Conservation (phyloP, 495 filamentous ascomycete genomes). For the Bryoglossum gracile region DNA sequence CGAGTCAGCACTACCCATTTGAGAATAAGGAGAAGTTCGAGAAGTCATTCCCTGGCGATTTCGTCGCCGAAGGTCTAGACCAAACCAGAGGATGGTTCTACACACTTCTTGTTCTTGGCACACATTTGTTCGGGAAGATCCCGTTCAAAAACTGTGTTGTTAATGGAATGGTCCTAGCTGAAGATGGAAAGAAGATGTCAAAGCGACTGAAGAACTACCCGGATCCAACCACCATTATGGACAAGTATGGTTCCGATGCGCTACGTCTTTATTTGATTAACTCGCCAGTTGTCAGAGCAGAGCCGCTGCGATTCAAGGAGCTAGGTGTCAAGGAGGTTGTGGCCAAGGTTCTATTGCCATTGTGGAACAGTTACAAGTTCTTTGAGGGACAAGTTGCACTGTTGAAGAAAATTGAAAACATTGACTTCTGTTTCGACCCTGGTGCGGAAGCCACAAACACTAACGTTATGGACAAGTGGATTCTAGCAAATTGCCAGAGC, state of each 20-base stretch:
- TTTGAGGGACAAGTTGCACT: constrained; percentile 93
- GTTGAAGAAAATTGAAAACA: constrained; percentile 77
- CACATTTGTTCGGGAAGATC: constrained; percentile 78
- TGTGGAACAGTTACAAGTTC: constrained; percentile 98
- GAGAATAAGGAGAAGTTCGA: constrained; percentile 82
- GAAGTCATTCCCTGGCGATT: constrained; percentile 83
- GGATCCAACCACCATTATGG: constrained; percentile 77
- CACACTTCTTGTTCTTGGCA: constrained; percentile 82
- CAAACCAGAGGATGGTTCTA: constrained; percentile 98
- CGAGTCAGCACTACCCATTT: constrained; percentile 89
- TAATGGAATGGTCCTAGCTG: constrained; percentile 90
- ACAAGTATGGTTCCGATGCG: constrained; percentile 87
- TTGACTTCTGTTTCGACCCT: constrained; percentile 76
- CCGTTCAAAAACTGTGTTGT: constrained; percentile 98
- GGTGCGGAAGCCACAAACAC: constrained; percentile 64
- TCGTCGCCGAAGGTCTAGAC: constrained; percentile 94
- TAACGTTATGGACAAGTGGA: constrained; percentile 98
- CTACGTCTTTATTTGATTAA: constrained; percentile 94
- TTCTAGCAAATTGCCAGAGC: constrained; percentile 87
- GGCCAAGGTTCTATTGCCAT: constrained; percentile 81
- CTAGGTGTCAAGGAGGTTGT: constrained; percentile 92
- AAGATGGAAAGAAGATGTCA: constrained; percentile 99
- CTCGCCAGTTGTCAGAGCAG: constrained; percentile 89
- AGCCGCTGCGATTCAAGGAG: constrained; percentile 89
- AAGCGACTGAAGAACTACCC: constrained; percentile 98